phyloP scores from a whole-genome alignment of 495 filamentous ascomycete genomes.

The Podospora fimiseda region DNA sequence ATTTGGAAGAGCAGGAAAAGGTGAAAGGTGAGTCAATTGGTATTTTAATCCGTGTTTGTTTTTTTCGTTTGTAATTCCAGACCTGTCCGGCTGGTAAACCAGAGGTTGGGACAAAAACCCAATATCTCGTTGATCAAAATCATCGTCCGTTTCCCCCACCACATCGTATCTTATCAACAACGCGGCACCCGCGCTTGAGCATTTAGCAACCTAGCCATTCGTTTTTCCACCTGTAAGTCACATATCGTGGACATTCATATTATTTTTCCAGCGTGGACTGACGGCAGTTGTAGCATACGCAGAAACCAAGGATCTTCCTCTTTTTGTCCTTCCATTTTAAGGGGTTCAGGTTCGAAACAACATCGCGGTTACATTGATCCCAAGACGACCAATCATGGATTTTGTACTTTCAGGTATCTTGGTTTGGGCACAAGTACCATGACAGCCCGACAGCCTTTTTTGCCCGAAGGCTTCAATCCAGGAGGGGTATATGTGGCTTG shows the following conservation, averaged over 20 bases:
- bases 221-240: no score
- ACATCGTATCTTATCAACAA: no score
- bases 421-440: slow-evolving; percentile 23
- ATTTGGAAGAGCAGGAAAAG: no score
- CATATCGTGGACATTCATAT: no score
- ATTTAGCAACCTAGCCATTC: no score
- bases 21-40: no score
- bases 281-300: neutral
- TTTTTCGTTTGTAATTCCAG: no score
- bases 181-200: no score
- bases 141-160: no score
- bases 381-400: neutral
- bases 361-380: neutral
- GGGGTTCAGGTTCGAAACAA: neutral
- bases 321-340: neutral
- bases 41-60: no score
- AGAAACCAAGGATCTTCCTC: neutral
- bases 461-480: slow-evolving; percentile 14
- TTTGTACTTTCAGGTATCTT: slow-evolving; percentile 14
- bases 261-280: neutral
- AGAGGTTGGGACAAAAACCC: neutral
- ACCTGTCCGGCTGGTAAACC: no score
- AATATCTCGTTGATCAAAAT: neutral
- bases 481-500: neutral
- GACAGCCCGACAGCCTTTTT: slow-evolving; percentile 18